Conservation (phyloP, 305 asterid genomes). For the Fraxinus albicans region DNA sequence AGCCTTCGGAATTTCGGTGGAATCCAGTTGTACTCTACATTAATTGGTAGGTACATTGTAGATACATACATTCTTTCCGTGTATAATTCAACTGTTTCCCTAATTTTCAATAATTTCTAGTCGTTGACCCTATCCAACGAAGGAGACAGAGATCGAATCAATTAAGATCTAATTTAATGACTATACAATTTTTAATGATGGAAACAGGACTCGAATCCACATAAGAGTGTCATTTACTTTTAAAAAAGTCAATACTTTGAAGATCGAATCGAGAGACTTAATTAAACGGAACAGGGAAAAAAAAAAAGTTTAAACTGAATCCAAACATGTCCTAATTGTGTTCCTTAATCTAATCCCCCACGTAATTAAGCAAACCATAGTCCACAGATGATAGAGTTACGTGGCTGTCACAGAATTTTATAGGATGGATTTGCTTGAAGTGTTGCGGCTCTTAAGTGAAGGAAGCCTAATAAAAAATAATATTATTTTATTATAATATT, state of each 20-base stretch:
- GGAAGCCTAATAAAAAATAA: constrained; percentile 24
- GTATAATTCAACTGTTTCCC: background rate
- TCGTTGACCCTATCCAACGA: background rate
- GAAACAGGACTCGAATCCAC: background rate
- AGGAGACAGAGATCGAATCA: background rate
- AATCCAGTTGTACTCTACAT: constrained; percentile 32
- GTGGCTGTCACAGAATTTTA: constrained; percentile 3
- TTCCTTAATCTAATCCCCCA: background rate
- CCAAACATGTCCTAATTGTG: background rate
- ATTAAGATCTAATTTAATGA: background rate
- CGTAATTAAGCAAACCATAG: background rate
- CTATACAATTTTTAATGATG: background rate
- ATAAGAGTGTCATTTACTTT: background rate
- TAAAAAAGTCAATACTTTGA: no score
- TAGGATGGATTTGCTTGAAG: constrained; percentile 23
- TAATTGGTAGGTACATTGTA: constrained; percentile 24
- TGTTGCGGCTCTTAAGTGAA: constrained; percentile 43
- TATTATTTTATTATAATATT: constrained; percentile 1
- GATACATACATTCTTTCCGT: constrained; percentile 14
- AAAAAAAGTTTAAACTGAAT: background rate
- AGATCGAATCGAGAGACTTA: background rate
- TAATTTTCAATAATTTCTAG: background rate
- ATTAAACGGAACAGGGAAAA: background rate
- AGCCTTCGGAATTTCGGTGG: constrained; percentile 19
- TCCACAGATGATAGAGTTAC: background rate